Percentiles rank a stretch among this genome's conserved stretches.
Conservation (phyloP, 495 filamentous ascomycete species). For the Aspergillus steynii region DNA sequence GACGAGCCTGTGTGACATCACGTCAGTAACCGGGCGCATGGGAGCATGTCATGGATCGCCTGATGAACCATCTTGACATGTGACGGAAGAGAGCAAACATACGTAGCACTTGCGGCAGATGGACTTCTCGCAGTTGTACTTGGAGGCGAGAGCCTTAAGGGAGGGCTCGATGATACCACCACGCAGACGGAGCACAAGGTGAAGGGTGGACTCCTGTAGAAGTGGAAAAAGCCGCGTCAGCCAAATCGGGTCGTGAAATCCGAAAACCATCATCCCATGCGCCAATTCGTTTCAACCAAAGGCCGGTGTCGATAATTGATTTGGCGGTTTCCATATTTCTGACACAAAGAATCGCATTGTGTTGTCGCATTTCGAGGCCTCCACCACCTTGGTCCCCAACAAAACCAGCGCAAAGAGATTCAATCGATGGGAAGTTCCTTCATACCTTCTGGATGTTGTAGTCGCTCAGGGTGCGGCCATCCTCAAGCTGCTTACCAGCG, state of each 20-base stretch:
- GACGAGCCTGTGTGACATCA: constrained; percentile 66
- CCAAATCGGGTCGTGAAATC: constrained; percentile 11
- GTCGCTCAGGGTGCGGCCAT: constrained; percentile 96
- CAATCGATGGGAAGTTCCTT: constrained; percentile 13
- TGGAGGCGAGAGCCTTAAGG: constrained; percentile 95
- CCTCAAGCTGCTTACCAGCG: constrained; percentile 99
- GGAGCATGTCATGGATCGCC: neutral
- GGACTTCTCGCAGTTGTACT: constrained; percentile 99
- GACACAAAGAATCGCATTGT: neutral
- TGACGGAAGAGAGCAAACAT: constrained; percentile 38
- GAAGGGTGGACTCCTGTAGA: constrained; percentile 91
- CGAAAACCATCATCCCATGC: neutral
- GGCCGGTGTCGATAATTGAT: neutral
- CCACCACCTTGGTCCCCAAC: neutral
- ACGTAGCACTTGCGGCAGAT: constrained; percentile 99
- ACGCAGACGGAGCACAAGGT: constrained; percentile 98
- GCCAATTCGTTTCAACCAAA: neutral
- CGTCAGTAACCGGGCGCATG: constrained; percentile 19
- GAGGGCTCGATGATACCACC: constrained; percentile 99
- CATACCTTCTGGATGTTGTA: constrained; percentile 99
- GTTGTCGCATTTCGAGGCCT: neutral
- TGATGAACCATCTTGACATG: neutral
- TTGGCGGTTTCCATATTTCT: neutral
- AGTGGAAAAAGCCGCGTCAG: constrained; percentile 25
- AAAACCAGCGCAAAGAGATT: constrained; percentile 1